Conservation (phyloP, 805 yeast genomes). For the Candida quercuum region DNA sequence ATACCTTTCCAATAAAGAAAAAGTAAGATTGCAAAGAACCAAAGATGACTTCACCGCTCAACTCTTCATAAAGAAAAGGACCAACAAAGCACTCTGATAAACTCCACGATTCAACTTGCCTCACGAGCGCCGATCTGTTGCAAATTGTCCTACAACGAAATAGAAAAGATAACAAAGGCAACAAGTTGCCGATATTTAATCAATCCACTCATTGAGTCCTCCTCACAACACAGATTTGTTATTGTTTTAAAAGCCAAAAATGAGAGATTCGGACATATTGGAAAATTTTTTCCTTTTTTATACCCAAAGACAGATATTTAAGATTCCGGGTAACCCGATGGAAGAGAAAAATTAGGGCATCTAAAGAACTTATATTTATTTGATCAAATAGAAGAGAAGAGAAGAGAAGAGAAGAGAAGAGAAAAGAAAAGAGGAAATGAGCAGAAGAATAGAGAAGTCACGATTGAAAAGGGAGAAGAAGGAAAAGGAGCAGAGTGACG, state of each 20-base stretch:
- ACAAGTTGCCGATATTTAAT: constrained; percentile 13
- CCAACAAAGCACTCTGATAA: constrained; percentile 17
- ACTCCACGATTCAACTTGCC: constrained; percentile 26
- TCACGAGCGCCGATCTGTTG: constrained; percentile 63
- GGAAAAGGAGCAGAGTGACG: not conserved
- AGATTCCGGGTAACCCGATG: constrained; percentile 6
- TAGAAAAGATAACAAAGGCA: constrained; percentile 13
- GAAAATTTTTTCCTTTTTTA: constrained; percentile 1
- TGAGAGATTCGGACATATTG: constrained; percentile 8
- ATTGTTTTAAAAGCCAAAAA: constrained; percentile 1
- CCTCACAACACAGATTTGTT: constrained; percentile 46
- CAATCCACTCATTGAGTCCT: constrained; percentile 32
- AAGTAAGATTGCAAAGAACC: constrained; percentile 35
- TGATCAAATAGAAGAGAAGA: too few species aligned
- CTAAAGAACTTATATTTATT: too few species aligned
- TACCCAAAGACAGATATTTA: not conserved
- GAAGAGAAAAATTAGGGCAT: too few species aligned
- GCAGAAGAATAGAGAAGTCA: constrained; percentile 19
- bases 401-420: too few species aligned
- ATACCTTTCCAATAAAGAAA: constrained; percentile 13
- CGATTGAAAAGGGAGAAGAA: constrained; percentile 10
- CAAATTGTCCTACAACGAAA: constrained; percentile 21
- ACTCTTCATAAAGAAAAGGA: constrained; percentile 30
- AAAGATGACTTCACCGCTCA: constrained; percentile 40
- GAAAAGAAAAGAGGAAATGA: constrained; percentile 7